Conservation (phyloP, 2,329 filamentous ascomycete species). For the Myriosclerotinia duriaeana region DNA sequence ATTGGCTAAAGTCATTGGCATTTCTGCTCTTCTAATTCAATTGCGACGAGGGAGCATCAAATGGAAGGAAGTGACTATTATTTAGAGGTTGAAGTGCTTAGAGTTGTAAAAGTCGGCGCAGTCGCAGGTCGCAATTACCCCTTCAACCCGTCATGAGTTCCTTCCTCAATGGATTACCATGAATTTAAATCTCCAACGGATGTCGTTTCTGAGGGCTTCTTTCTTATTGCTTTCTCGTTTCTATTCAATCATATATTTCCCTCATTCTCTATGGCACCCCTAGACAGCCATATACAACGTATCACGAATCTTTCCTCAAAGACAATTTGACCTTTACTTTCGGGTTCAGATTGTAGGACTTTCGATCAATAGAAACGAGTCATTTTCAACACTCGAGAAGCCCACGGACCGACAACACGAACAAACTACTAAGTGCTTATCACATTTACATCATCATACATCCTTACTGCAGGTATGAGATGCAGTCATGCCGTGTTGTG, state of each 20-base stretch:
- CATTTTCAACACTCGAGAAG: background rate
- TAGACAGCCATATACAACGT: slow-evolving; percentile 17
- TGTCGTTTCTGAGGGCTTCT: background rate
- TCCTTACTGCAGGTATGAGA: slow-evolving; percentile 7
- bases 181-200: background rate
- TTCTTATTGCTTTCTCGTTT: background rate
- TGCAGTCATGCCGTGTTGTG: slow-evolving; percentile 1
- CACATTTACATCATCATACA: slow-evolving; percentile 20
- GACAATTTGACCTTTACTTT: background rate
- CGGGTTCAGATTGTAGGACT: slow-evolving; percentile 10
- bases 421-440: slow-evolving; percentile 1
- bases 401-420: background rate
- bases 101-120: slow-evolving; percentile 2
- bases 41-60: no score
- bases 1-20: background rate
- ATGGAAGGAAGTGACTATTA: background rate
- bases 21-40: background rate
- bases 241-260: background rate
- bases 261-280: slow-evolving; percentile 12
- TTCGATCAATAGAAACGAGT: slow-evolving; percentile 6
- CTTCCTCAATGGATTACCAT: slow-evolving; percentile 12
- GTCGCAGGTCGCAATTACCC: slow-evolving; percentile 17
- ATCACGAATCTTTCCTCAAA: slow-evolving; percentile 18
- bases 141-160: slow-evolving; percentile 9
- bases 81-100: background rate